These are phyloP conservation scores for Brasenia schreberi DNA, from an alignment of 164 flowering plant genomes.

Conservation along the genomic window DNA sequence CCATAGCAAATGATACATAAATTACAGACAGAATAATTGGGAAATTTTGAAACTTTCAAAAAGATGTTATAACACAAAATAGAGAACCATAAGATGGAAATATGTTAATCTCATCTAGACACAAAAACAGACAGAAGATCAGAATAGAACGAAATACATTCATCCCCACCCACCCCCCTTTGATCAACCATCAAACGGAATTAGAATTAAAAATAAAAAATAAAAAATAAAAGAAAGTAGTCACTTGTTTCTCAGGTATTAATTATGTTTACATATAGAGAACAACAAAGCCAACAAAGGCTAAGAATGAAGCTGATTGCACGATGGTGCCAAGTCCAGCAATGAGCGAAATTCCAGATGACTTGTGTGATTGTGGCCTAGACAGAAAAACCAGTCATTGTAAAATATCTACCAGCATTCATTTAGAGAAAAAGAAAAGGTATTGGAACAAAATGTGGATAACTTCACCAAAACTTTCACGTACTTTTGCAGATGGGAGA, in stretches of 20 bases:
- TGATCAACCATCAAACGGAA: background rate
- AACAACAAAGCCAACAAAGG: background rate
- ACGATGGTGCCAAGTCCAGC: background rate
- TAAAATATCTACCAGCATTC: background rate
- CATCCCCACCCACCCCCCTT: background rate
- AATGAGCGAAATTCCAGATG: background rate
- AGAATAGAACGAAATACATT: background rate
- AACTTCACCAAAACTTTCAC: background rate
- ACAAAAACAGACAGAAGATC: background rate
- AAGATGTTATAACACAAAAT: background rate
- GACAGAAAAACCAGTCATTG: background rate
- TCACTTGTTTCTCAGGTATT: background rate
- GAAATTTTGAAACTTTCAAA: no score
- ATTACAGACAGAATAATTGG: background rate
- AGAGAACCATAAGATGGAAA: background rate
- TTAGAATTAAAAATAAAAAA: no score
- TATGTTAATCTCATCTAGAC: background rate
- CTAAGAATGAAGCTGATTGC: background rate
- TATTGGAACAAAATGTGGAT: background rate
- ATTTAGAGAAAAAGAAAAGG: no score
- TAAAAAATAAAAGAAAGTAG: no score
- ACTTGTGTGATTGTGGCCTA: background rate
- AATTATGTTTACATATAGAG: background rate
- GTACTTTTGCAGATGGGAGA: conserved; percentile 42
- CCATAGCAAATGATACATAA: background rate